These are phyloP conservation scores for Silene uniflora DNA, from an alignment of 148 eudicot species.

Conservation along the genomic window DNA sequence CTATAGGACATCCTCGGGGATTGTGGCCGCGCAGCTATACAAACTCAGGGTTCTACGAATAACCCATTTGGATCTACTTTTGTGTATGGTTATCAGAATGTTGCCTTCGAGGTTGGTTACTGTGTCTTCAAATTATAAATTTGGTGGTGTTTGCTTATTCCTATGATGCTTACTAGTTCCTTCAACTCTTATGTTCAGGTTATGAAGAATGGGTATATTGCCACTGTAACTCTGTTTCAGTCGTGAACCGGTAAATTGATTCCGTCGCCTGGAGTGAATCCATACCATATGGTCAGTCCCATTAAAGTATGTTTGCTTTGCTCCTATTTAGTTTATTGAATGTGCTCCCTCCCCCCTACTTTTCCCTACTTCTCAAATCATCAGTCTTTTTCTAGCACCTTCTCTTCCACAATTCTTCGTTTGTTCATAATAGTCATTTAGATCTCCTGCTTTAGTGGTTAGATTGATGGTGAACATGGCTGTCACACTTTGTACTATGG, in stretches of 20 bases:
- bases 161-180: slow-evolving; percentile 8
- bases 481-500: neutral
- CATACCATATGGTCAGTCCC: too few relatives aligned
- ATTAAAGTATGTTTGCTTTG: slow-evolving; percentile 18
- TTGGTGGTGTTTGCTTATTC: neutral
- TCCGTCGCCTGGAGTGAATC: too few relatives aligned
- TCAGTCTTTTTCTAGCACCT: neutral
- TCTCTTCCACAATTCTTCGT: neutral
- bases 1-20: slow-evolving; percentile 90
- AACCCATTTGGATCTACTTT: slow-evolving; percentile 95
- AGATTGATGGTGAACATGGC: slow-evolving; percentile 2
- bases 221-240: slow-evolving; percentile 88
- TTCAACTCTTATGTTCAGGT: slow-evolving; percentile 48
- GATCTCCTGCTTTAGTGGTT: neutral
- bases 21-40: slow-evolving; percentile 92
- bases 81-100: slow-evolving; percentile 92
- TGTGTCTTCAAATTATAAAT: neutral
- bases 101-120: slow-evolving; percentile 83
- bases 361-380: neutral
- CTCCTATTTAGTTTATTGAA: neutral
- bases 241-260: too few relatives aligned
- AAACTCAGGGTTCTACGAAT: slow-evolving; percentile 86
- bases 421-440: neutral
- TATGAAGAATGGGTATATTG: slow-evolving; percentile 92
- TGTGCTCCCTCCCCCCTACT: neutral